Conservation (phyloP, 371 early-diverging fungal genomes). For the Batkoa obscura region DNA sequence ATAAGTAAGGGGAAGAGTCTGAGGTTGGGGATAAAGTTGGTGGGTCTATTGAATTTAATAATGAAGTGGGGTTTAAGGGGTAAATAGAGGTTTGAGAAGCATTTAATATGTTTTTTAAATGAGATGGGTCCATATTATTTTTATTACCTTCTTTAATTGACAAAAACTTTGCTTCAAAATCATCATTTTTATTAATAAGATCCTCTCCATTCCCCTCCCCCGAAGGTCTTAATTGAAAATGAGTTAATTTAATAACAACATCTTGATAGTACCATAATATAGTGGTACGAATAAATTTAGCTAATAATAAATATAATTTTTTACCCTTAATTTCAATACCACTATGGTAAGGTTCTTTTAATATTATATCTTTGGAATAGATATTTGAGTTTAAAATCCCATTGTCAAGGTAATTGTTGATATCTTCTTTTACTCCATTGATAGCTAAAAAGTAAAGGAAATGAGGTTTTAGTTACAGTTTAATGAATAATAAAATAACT, state of each 20-base stretch:
- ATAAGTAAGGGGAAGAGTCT: constrained; percentile 3
- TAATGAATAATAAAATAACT: too few species aligned
- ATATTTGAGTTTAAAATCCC: neutral
- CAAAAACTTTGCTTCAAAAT: neutral
- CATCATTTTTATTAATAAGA: neutral
- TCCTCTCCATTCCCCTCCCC: neutral
- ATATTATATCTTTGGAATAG: neutral
- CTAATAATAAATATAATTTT: neutral
- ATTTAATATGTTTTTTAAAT: neutral
- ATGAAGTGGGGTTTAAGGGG: neutral
- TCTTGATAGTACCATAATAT: neutral
- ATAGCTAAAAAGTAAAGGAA: too few species aligned
- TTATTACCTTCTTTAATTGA: neutral
- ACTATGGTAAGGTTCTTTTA: neutral
- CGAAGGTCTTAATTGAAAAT: neutral
- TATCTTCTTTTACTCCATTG: too few species aligned
- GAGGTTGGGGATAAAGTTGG: neutral
- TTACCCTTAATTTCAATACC: neutral
- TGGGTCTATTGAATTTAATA: neutral
- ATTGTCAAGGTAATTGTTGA: too few species aligned
- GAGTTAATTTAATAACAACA: neutral
- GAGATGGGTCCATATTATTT: neutral
- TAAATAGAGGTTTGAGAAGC: neutral
- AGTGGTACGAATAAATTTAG: neutral
- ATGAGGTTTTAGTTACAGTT: too few species aligned